These are phyloP conservation scores for Paracoccidioides brasiliensis DNA, from an alignment of 2,329 filamentous ascomycete species.

Conservation along the genomic window DNA sequence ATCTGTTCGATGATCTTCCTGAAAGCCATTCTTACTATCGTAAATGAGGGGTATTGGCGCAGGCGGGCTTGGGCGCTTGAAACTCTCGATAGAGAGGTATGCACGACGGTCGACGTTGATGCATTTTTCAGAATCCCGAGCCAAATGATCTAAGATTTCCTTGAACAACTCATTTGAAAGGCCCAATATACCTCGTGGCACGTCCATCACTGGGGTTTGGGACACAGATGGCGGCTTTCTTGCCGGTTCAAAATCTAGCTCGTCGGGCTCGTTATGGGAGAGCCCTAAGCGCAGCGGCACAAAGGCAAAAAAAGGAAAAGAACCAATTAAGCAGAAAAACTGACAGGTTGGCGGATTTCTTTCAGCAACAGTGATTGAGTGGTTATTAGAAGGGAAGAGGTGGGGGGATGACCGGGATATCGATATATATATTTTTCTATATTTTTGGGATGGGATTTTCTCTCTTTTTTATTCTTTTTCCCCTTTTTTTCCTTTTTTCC, in stretches of 20 bases:
- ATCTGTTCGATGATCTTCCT: conserved; percentile 11
- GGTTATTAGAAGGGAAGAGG: background rate
- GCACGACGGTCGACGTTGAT: conserved; percentile 39
- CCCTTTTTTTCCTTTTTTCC: too few relatives aligned
- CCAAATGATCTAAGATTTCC: conserved; percentile 40
- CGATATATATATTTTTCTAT: background rate
- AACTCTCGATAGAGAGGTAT: conserved; percentile 44
- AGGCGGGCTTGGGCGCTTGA: conserved; percentile 31
- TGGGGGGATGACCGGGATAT: background rate
- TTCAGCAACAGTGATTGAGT: background rate
- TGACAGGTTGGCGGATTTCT: conserved; percentile 2
- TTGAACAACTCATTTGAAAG: conserved; percentile 38
- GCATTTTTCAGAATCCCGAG: conserved; percentile 39
- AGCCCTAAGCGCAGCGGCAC: background rate
- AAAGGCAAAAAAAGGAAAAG: conserved; percentile 6
- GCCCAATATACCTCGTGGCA: conserved; percentile 11
- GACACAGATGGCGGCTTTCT: conserved; percentile 4
- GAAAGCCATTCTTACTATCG: conserved; percentile 7
- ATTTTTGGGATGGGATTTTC: background rate
- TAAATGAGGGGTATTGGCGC: conserved; percentile 11
- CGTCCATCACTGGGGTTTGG: conserved; percentile 10
- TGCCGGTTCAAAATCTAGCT: conserved; percentile 5
- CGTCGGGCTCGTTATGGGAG: conserved; percentile 7
- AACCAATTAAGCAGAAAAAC: conserved; percentile 2
- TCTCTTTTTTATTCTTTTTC: too few relatives aligned